Evolutionary conservation across 768 basidiomycete species (phyloP).

Genomic region (Termitomyces sp.): DNA sequence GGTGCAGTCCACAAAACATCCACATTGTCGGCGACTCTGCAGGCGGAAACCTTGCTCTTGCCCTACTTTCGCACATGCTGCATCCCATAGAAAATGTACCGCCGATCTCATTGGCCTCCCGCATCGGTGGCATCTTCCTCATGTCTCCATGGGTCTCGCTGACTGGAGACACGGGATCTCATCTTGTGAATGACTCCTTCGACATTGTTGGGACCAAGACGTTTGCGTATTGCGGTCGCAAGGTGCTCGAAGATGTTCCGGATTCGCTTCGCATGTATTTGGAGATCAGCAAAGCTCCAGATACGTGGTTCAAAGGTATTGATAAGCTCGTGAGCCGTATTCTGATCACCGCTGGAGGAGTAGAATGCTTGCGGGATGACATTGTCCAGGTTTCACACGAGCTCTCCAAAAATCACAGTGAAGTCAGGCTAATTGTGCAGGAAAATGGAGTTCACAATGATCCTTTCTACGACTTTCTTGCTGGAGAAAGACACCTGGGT

Average conservation of each 20-base stretch:
- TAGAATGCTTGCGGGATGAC: slow-evolving; percentile 30
- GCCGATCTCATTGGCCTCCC: slow-evolving; percentile 13
- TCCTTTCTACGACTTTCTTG: slow-evolving; percentile 21
- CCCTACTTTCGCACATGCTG: slow-evolving; percentile 26
- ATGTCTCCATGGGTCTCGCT: slow-evolving; percentile 31
- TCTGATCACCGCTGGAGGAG: slow-evolving; percentile 30
- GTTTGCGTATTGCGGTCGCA: slow-evolving; percentile 12
- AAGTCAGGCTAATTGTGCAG: slow-evolving; percentile 22
- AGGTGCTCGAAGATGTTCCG: slow-evolving; percentile 13
- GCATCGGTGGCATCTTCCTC: slow-evolving; percentile 23
- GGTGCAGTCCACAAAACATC: slow-evolving; percentile 23
- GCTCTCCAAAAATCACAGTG: slow-evolving; percentile 11
- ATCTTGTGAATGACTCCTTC: slow-evolving; percentile 10
- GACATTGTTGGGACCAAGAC: slow-evolving; percentile 16
- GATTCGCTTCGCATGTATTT: slow-evolving; percentile 22
- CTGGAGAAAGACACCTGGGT: slow-evolving; percentile 15
- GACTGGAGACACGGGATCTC: slow-evolving; percentile 12
- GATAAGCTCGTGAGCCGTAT: slow-evolving; percentile 29
- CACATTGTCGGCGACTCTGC: slow-evolving; percentile 31
- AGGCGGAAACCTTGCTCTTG: slow-evolving; percentile 27
- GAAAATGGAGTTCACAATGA: slow-evolving; percentile 32
- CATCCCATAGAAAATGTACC: slow-evolving; percentile 23
- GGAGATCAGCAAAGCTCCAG: slow-evolving; percentile 27
- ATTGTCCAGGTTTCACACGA: slow-evolving; percentile 20
- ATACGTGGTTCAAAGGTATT: slow-evolving; percentile 29